Percentiles rank a stretch among this genome's conserved stretches.
These are phyloP conservation scores for Vanderwaltozyma yarrowii DNA, from an alignment of 805 yeast species.

Conservation along the genomic window DNA sequence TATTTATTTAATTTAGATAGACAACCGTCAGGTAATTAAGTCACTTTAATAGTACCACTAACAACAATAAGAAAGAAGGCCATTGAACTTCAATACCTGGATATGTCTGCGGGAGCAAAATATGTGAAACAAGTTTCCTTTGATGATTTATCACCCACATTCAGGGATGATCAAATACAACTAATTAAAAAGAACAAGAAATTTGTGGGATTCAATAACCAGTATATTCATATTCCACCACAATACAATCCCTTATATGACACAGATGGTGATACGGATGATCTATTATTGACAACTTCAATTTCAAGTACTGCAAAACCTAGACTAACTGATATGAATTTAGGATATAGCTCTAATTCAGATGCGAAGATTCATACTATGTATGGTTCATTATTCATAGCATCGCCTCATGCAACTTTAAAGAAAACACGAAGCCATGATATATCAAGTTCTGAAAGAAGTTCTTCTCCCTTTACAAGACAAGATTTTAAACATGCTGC, in stretches of 20 bases:
- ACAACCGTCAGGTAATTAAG: too few species aligned
- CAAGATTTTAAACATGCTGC: neutral
- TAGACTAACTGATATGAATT: neutral
- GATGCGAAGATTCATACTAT: neutral
- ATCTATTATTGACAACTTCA: neutral
- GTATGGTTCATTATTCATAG: neutral
- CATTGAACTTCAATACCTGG: too few species aligned
- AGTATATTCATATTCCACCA: slow-evolving; percentile 24
- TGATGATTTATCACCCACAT: slow-evolving; percentile 25
- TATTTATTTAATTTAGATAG: too few species aligned
- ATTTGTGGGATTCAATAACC: slow-evolving; percentile 17
- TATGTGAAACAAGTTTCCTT: slow-evolving; percentile 25
- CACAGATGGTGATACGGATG: neutral
- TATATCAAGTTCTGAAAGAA: slow-evolving; percentile 1
- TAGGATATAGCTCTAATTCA: neutral
- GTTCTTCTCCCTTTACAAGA: slow-evolving; percentile 6
- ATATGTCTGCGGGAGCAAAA: too few species aligned
- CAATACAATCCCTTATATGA: slow-evolving; percentile 21
- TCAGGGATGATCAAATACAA: slow-evolving; percentile 22
- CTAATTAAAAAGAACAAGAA: slow-evolving; percentile 11
- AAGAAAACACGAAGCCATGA: neutral
- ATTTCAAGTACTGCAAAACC: neutral
- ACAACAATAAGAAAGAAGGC: too few species aligned
- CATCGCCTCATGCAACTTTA: neutral
- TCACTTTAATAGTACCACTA: too few species aligned